Base-by-base conservation (phyloP, 495 filamentous ascomycete genomes). In the Aspergillus funiculosus region DNA sequence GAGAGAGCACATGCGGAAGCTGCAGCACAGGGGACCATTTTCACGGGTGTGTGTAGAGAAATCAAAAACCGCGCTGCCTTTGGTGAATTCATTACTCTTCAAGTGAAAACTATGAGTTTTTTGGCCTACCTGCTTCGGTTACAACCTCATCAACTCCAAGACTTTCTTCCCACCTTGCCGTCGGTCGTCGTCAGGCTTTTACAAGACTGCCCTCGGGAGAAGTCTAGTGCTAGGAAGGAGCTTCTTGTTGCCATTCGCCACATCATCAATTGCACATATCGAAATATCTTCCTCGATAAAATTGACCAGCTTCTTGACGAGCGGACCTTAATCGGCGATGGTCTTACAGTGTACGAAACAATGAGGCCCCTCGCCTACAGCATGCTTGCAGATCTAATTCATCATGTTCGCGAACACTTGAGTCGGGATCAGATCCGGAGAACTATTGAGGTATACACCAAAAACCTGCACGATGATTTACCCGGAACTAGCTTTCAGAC, bases 61-160 rank as follows among this genome's bases (percentile, higher is more conserved):
- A 96, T 99, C 52, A 89, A 88, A 66, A 95, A 96, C 55, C 73
- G 92, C 15, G 83, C 85, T 14, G 94, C 91, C 5, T 99, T 96
- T 69, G 94, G 94, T 2, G 94, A 99, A 47, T 90, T 99, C 48
- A 91, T 99, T 42, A 96, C 87, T 0, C 89, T 89, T 0, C 94
- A 99, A 64, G 92, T 99, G 31, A 99, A 99, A 75, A 97, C 92
- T 0, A 97, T 99, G 94, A 95, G 88, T 53, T 99, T 99, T 57
- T 65, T 99, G 52, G 94, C 94, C 0, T 99, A 97, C 62, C 69
- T 99, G 4, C 75, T 99, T 19, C 76, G 94, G 18, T 81, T 89
- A 28, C 95, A 95, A 61, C 81, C 89, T 13, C 80, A 86, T 29
- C 87, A 95, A 45, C 73, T 99, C 0, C 78, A 81, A 9, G 94